Conservation (phyloP, 176 grass and related monocot species). For the Phoenix dactylifera region DNA sequence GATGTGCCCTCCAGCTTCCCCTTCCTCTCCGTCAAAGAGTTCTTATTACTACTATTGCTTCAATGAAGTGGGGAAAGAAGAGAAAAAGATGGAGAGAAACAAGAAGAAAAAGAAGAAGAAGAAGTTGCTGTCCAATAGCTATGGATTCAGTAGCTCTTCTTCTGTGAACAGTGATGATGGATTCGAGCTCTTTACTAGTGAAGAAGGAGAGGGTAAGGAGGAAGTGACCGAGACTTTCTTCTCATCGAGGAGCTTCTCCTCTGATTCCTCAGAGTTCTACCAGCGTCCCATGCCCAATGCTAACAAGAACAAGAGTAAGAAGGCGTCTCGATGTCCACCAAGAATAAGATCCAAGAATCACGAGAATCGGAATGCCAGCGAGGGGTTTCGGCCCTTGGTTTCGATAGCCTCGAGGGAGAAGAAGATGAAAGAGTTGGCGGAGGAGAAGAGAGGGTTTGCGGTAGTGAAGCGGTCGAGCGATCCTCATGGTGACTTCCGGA, state of each 20-base stretch:
- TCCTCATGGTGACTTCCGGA: constrained; percentile 76
- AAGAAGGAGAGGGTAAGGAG: constrained; percentile 29
- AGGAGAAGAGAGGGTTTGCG: constrained; percentile 52
- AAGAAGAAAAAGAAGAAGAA: background rate
- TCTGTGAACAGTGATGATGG: constrained; percentile 25
- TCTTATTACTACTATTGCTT: constrained; percentile 14
- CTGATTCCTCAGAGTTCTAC: constrained; percentile 98
- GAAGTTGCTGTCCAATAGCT: constrained; percentile 41
- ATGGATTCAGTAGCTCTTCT: constrained; percentile 75
- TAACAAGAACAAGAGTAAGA: constrained; percentile 25
- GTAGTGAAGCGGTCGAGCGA: constrained; percentile 81
- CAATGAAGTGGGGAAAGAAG: background rate
- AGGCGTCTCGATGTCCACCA: background rate
- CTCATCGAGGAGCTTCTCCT: constrained; percentile 85
- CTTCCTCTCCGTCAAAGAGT: constrained; percentile 31
- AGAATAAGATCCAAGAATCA: constrained; percentile 8
- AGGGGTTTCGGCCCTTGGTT: constrained; percentile 61
- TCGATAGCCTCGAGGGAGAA: constrained; percentile 22
- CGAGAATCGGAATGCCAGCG: constrained; percentile 26
- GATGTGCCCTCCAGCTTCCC: constrained; percentile 38
- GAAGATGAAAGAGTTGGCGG: background rate
- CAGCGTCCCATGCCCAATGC: constrained; percentile 1
- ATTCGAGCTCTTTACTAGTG: constrained; percentile 53
- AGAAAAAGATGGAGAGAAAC: background rate
- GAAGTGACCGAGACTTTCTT: constrained; percentile 62